Evolutionary conservation across 1,139 yeast species (phyloP), one percentile per base, ranked within the genome.

Genomic region (Yamadazyma dendronema): DNA sequence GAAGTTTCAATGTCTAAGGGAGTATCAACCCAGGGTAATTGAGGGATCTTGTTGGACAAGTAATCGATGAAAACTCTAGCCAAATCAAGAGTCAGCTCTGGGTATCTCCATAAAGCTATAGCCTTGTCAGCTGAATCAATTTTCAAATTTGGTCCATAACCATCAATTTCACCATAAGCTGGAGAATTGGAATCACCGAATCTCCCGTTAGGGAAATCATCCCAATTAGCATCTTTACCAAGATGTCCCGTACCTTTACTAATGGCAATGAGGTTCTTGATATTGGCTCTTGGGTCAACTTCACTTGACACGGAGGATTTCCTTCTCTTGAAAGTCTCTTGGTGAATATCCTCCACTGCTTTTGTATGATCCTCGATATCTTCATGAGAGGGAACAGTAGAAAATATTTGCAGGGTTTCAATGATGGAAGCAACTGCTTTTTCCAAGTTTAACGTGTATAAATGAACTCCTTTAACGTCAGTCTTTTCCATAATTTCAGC

Each of bases 161-260:
- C 98, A 57, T 90, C 97, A 53, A 90, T 86, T 61, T 90, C 97
- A 65, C 98, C 98, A 62, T 85, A 92, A 0, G 98, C 92, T 4
- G 98, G 98, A 24, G 97, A 89, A 50, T 95, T 74, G 0, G 97
- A 88, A 62, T 94, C 97, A 62, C 98, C 97, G 60, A 89, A 92
- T 64, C 98, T 78, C 53, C 98, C 98, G 57, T 92, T 92, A 13
- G 97, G 95, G 61, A 88, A 92, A 54, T 92, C 98, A 67, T 92
- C 98, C 98, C 98, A 92, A 3, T 94, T 87, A 8, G 96, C 97
- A 59, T 87, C 95, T 48, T 90, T 80, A 17, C 96, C 96, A 31
- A 87, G 58, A 2, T 85, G 78, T 30, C 96, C 96, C 47, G 84
- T 83, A 34, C 96, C 96, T 17, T 84, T 75, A 38, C 94, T 84